Evolutionary conservation across 2,329 filamentous ascomycete genomes (phyloP), one percentile per base, ranked within the genome.

Genomic region (Fusarium nodosum): DNA sequence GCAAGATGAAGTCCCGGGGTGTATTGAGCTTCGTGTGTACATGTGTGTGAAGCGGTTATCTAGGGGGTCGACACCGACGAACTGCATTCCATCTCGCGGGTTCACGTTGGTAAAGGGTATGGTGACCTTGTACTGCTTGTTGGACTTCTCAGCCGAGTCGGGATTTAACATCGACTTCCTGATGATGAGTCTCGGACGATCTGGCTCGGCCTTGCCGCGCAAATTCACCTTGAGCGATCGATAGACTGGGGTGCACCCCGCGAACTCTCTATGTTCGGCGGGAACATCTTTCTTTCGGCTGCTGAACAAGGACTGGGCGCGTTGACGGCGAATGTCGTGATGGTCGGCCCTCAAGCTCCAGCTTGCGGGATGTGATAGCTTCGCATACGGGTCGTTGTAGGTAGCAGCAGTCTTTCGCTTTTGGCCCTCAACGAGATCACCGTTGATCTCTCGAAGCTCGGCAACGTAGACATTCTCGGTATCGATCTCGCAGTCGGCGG

Each of bases 11-110:
- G 89, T 90, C 31, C 94, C 94, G 0, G 93, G 89, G 65, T 92
- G 90, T 42, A 91, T 83, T 3, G 91, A 92, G 75, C 95, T 94
- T 41, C 90, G 91, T 1, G 95, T 97, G 78, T 97, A 99, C 50
- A 93, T 90, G 81, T 99, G 95, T 0, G 96, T 94, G 78, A 94
- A 99, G 65, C 94, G 88, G 58, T 85, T 85, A 77, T 97, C 95
- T 52, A 90, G 88, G 59, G 90, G 89, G 45, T 93, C 90, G 38
- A 96, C 87, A 6, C 96, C 94, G 18, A 97, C 93, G 79, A 97
- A 99, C 64, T 97, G 94, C 60, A 98, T 79, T 24, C 93, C 95
- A 77, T 99, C 96, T 46, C 93, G 87, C 52, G 94, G 90, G 72
- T 88, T 88, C 52, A 88, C 88, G 34, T 93, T 88, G 24, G 85